phyloP scores from a whole-genome alignment of 2,329 filamentous ascomycete genomes.

The Dothiorella sarmentorum region DNA sequence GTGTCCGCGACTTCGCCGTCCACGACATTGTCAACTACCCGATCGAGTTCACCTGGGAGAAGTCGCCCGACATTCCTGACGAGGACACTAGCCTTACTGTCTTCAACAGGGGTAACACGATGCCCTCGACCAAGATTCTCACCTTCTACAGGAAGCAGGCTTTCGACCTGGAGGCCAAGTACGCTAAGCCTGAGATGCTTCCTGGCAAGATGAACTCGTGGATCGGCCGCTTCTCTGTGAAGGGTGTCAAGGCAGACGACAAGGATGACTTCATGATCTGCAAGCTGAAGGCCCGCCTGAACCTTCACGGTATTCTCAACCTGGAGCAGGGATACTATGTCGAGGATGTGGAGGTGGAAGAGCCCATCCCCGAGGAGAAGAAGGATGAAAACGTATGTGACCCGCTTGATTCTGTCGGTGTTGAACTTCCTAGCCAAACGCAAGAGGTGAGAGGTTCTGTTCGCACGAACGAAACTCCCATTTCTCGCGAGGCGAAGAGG shows the following conservation, averaged over 20 bases:
- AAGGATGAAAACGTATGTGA: constrained; percentile 49
- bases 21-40: constrained; percentile 98
- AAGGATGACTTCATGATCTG: constrained; percentile 99
- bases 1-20: constrained; percentile 94
- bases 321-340: constrained; percentile 97
- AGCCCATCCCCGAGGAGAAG: constrained; percentile 70
- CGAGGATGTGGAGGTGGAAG: constrained; percentile 95
- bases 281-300: constrained; percentile 97
- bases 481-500: constrained; percentile 33
- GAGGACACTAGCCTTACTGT: constrained; percentile 97
- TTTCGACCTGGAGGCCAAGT: constrained; percentile 93
- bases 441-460: constrained; percentile 19
- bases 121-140: constrained; percentile 98
- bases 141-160: constrained; percentile 99
- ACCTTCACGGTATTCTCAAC: constrained; percentile 93
- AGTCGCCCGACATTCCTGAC: constrained; percentile 95
- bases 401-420: constrained; percentile 23
- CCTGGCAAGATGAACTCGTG: constrained; percentile 89
- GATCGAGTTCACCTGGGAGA: constrained; percentile 98
- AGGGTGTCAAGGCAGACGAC: constrained; percentile 88
- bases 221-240: constrained; percentile 97
- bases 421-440: constrained; percentile 7
- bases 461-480: constrained; percentile 4
- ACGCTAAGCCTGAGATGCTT: constrained; percentile 79
- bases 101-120: constrained; percentile 94